Evolutionary conservation across 345 rosid species (phyloP).

Genomic region (Linum lewisii): DNA sequence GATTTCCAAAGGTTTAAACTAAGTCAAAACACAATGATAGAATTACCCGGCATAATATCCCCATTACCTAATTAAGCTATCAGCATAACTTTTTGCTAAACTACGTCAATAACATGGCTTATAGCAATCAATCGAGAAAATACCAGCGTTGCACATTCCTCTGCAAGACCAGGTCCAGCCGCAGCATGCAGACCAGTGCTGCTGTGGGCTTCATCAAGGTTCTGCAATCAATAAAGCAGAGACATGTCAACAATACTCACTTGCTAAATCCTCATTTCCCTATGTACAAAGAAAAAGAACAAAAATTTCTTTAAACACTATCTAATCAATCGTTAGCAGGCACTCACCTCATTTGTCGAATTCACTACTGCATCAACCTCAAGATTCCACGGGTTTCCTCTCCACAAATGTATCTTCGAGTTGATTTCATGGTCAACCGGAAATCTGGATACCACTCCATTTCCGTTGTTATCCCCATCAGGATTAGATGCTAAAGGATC

Average conservation of each 20-base stretch:
- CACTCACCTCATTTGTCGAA: slow-evolving; percentile 84
- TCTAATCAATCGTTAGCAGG: too few species aligned
- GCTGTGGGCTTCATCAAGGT: slow-evolving; percentile 81
- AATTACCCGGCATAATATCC: slow-evolving; percentile 2
- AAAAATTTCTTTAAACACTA: too few species aligned
- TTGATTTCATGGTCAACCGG: slow-evolving; percentile 82
- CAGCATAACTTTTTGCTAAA: too few species aligned
- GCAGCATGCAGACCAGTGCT: slow-evolving; percentile 92
- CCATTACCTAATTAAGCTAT: not conserved
- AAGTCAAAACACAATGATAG: not conserved
- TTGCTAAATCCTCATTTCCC: too few species aligned
- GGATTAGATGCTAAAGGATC: slow-evolving; percentile 48
- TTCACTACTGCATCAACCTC: slow-evolving; percentile 98
- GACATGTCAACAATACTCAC: too few species aligned
- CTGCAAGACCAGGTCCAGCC: slow-evolving; percentile 95
- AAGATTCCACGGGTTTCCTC: slow-evolving; percentile 95
- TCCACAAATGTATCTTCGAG: slow-evolving; percentile 79
- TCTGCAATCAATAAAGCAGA: slow-evolving; percentile 31
- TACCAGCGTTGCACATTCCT: slow-evolving; percentile 88
- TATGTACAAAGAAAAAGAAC: too few species aligned
- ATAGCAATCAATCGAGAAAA: slow-evolving; percentile 3
- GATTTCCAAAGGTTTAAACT: slow-evolving; percentile 7
- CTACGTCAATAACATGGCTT: not conserved
- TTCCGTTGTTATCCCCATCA: slow-evolving; percentile 38
- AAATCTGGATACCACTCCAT: slow-evolving; percentile 66